Conservation (phyloP, 2,329 filamentous ascomycete genomes). For the Sarocladium kiliense region DNA sequence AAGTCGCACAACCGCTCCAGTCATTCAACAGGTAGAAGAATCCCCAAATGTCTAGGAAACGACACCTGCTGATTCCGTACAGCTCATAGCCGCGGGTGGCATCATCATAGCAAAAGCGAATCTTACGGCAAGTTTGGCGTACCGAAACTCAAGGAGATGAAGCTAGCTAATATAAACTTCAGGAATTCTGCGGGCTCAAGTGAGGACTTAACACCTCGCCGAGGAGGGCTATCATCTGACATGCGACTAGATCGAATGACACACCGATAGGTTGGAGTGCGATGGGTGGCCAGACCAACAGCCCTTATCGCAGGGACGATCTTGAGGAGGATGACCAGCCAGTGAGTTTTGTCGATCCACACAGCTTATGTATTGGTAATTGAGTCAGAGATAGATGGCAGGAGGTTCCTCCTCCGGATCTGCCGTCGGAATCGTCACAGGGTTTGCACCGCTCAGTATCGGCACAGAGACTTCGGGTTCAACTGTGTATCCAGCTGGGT, state of each 20-base stretch:
- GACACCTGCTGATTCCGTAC: background rate
- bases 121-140: background rate
- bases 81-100: constrained; percentile 9
- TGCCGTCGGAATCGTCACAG: constrained; percentile 9
- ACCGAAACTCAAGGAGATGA: background rate
- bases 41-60: background rate
- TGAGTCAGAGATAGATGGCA: background rate
- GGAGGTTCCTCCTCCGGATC: constrained; percentile 11
- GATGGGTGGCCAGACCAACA: constrained; percentile 9
- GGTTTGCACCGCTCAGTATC: constrained; percentile 9
- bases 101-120: constrained; percentile 12
- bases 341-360: background rate
- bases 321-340: constrained; percentile 11
- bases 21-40: constrained; percentile 6
- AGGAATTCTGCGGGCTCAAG: constrained; percentile 12
- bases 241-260: background rate
- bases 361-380: background rate
- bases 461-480: constrained; percentile 9
- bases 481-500: constrained; percentile 9
- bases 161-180: background rate
- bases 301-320: constrained; percentile 8
- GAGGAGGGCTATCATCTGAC: background rate
- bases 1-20: constrained; percentile 3
- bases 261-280: constrained; percentile 7
- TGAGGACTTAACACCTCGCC: background rate